phyloP scores from a whole-genome alignment of 2,329 filamentous ascomycete species.

The Lasiodiplodia sp. region DNA sequence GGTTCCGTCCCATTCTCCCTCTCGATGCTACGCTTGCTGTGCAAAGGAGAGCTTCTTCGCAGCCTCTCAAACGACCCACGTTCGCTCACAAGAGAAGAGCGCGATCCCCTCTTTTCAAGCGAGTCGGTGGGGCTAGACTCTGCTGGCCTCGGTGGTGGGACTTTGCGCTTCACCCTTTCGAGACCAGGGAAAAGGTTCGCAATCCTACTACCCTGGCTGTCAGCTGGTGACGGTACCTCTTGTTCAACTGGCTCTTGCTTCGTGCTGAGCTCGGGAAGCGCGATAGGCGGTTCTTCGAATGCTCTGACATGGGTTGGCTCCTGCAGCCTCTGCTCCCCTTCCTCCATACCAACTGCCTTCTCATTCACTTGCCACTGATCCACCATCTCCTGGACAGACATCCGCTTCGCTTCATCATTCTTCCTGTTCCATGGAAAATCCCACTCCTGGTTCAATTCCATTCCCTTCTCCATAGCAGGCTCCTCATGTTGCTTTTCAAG shows the following conservation, averaged over 20 bases:
- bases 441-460: background rate
- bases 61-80: background rate
- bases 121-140: constrained; percentile 30
- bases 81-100: background rate
- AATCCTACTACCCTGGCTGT: constrained; percentile 29
- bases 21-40: constrained; percentile 1
- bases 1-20: background rate
- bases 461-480: background rate
- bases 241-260: background rate
- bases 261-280: background rate
- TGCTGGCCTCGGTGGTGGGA: constrained; percentile 42
- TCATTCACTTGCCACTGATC: background rate
- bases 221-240: background rate
- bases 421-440: constrained; percentile 10
- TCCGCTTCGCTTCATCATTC: background rate
- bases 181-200: constrained; percentile 31
- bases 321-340: background rate
- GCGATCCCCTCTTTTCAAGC: constrained; percentile 38
- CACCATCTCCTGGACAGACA: constrained; percentile 12
- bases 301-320: background rate
- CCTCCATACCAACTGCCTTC: background rate
- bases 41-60: background rate
- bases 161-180: constrained; percentile 43
- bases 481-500: background rate
- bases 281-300: background rate